Evolutionary conservation across 805 yeast genomes (phyloP), one percentile per base, ranked within the genome.

Genomic region (Kodamaea laetipori): DNA sequence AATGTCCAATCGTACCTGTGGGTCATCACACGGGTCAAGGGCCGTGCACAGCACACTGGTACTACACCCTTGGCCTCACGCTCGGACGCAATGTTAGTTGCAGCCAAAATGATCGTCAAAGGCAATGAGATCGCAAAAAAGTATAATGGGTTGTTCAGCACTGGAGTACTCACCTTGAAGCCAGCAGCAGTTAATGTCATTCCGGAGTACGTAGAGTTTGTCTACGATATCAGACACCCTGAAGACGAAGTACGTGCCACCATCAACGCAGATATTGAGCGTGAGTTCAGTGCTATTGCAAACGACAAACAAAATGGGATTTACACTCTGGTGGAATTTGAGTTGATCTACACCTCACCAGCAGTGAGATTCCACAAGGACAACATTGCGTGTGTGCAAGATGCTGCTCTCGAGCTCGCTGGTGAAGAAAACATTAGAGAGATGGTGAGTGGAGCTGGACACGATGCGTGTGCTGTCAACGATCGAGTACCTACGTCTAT

Each of bases 1-100:
- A 86, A 85, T 25, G 86, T 76, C 24, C 90, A 84, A 58, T 84
- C 84, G 1, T 80, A 78, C 52, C 62, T 70, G 36, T 84, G 90
- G 90, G 67, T 71, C 42, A 77, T 73, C 37, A 69, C 80, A 17
- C 69, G 61, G n/a, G 74, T 84, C 16, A 64, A 54, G 7, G 90
- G 90, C 33, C 75, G 71, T 51, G 84, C 86, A 2, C 81, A 80
- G 41, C 90, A 84, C 55, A 80, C 90, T 0, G 90, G 90, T 12
- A 80, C 89, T 1, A 84, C 90, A 0, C 89, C 89, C 11, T 65
- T 84, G 64, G 61, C 64, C 28, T 68, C 77, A 39, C 71, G 90
- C 54, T 69, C 76, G 16, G 90, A 84, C 60, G 81, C 89, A 0
- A 55, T 82, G 38, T 66, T 80, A 10, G 76, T 82, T 1, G 77